Evolutionary conservation across 1,139 yeast species (phyloP).

Genomic region (Taphrina betulina): DNA sequence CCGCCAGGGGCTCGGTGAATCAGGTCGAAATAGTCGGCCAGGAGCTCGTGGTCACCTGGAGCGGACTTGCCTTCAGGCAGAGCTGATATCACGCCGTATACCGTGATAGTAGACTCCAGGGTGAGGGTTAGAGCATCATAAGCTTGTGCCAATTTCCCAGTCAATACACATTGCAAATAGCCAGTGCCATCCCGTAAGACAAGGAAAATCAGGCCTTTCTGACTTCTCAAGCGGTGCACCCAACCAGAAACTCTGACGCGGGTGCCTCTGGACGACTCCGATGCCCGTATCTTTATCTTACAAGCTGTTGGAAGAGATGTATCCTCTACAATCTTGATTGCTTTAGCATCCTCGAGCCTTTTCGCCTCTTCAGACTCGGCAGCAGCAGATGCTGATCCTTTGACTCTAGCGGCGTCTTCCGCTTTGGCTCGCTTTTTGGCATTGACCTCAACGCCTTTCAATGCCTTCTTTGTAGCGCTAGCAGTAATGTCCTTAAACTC

Average conservation of each 20-base stretch:
- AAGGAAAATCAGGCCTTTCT: conserved; percentile 86
- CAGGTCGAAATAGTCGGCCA: conserved; percentile 83
- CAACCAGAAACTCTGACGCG: conserved; percentile 87
- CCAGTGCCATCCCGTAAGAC: conserved; percentile 97
- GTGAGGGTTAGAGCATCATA: conserved; percentile 81
- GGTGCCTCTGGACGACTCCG: conserved; percentile 55
- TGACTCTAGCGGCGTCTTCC: conserved; percentile 45
- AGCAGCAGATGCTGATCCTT: conserved; percentile 52
- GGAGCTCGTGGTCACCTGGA: conserved; percentile 94
- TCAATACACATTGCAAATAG: conserved; percentile 76
- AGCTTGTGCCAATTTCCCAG: conserved; percentile 91
- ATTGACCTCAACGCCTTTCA: conserved; percentile 90
- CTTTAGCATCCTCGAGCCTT: conserved; percentile 71
- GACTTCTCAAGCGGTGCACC: conserved; percentile 91
- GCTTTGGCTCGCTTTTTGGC: conserved; percentile 59
- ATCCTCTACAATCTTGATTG: conserved; percentile 70
- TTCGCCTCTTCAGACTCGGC: conserved; percentile 66
- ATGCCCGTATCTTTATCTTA: conserved; percentile 61
- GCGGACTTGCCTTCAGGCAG: conserved; percentile 96
- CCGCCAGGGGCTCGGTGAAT: conserved; percentile 95
- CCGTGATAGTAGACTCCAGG: conserved; percentile 75
- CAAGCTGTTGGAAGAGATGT: conserved; percentile 65
- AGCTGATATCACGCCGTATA: conserved; percentile 76
- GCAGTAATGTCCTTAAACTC: conserved; percentile 80
- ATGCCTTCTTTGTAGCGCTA: conserved; percentile 91